A percentile compares a stretch with the other conserved stretches of the same genome.
phyloP scores from a whole-genome alignment of 1,139 yeast genomes.

The Starmera stellimalicola region DNA sequence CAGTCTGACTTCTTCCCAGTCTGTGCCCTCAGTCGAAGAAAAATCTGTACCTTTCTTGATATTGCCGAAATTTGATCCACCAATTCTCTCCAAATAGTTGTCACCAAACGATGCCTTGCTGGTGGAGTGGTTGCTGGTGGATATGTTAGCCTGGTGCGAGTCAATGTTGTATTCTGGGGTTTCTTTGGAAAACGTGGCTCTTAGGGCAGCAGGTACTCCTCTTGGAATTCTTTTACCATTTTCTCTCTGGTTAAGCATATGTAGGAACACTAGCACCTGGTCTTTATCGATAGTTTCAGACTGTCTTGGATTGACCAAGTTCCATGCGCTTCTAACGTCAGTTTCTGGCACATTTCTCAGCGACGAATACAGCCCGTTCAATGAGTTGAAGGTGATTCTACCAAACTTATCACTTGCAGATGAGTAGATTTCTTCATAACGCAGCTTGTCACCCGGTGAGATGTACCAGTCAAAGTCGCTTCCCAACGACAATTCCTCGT shows the following conservation, averaged over 20 bases:
- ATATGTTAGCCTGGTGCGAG: slow-evolving; percentile 39
- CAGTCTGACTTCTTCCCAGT: slow-evolving; percentile 80
- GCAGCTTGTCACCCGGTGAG: slow-evolving; percentile 72
- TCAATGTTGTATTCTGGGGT: slow-evolving; percentile 67
- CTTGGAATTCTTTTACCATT: slow-evolving; percentile 84
- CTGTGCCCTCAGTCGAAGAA: slow-evolving; percentile 63
- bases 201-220: slow-evolving; percentile 86
- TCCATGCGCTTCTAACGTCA: slow-evolving; percentile 93
- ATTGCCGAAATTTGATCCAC: slow-evolving; percentile 20
- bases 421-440: slow-evolving; percentile 72
- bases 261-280: slow-evolving; percentile 82
- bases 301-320: slow-evolving; percentile 82
- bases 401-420: slow-evolving; percentile 75
- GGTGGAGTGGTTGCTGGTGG: slow-evolving; percentile 8
- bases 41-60: slow-evolving; percentile 65
- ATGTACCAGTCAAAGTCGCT: slow-evolving; percentile 79
- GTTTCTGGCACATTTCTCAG: slow-evolving; percentile 68
- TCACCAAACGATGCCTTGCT: slow-evolving; percentile 18
- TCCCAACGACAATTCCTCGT: slow-evolving; percentile 15
- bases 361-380: slow-evolving; percentile 59
- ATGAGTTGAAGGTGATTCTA: slow-evolving; percentile 66
- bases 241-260: slow-evolving; percentile 83
- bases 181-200: slow-evolving; percentile 87
- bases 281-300: slow-evolving; percentile 87
- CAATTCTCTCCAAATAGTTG: slow-evolving; percentile 18